Evolutionary conservation across 2,329 filamentous ascomycete genomes (phyloP).

Genomic region (Ascomycota sp.): DNA sequence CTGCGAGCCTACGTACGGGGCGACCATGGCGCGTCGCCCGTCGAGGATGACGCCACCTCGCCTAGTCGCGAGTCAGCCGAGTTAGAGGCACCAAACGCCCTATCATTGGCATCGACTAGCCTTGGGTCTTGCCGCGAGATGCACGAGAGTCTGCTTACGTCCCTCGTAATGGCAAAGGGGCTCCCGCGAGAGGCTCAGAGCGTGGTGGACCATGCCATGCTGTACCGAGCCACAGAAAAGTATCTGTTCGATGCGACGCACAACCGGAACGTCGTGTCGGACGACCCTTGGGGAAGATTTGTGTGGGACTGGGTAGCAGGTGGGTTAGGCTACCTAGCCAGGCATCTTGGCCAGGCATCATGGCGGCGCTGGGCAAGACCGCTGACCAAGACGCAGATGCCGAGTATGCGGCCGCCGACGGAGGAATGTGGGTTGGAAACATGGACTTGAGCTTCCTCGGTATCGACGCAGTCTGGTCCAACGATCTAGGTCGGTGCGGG

Average conservation of each 20-base stretch:
- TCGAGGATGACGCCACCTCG: slow-evolving; percentile 7
- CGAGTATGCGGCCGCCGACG: slow-evolving; percentile 40
- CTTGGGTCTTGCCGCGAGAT: slow-evolving; percentile 31
- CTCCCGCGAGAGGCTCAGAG: slow-evolving; percentile 30
- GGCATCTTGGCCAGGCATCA: not conserved
- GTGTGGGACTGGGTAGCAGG: slow-evolving; percentile 61
- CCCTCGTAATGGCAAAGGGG: slow-evolving; percentile 21
- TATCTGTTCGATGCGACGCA: slow-evolving; percentile 43
- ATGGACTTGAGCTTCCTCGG: slow-evolving; percentile 62
- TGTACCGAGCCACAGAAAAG: slow-evolving; percentile 37
- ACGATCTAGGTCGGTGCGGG: slow-evolving; percentile 35
- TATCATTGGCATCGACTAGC: slow-evolving; percentile 18
- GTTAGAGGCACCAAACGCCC: slow-evolving; percentile 13
- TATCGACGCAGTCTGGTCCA: slow-evolving; percentile 51
- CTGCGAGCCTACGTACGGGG: slow-evolving; percentile 19
- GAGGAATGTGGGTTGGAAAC: slow-evolving; percentile 48
- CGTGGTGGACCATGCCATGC: slow-evolving; percentile 34
- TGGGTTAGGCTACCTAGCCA: slow-evolving; percentile 13
- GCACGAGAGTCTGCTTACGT: slow-evolving; percentile 32
- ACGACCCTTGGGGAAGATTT: slow-evolving; percentile 56
- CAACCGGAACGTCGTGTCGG: slow-evolving; percentile 47
- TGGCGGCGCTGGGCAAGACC: too few species aligned
- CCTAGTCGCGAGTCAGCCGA: slow-evolving; percentile 7
- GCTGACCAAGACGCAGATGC: slow-evolving; percentile 36
- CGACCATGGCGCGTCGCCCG: slow-evolving; percentile 7